phyloP scores from a whole-genome alignment of 139 green algal genomes.

The Nannochloris sp. region DNA sequence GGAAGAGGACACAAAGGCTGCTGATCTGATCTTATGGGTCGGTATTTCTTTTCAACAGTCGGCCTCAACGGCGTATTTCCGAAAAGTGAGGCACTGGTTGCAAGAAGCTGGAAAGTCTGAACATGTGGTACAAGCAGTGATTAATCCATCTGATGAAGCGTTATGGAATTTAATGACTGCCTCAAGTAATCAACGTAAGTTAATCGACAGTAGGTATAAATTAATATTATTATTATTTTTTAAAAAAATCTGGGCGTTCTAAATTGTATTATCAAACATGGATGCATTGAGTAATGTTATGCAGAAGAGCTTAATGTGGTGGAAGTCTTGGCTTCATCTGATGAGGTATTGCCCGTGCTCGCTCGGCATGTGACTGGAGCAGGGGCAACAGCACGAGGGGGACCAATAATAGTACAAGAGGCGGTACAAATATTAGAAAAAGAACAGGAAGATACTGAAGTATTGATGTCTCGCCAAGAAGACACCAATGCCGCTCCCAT shows the following conservation, averaged over 20 bases:
- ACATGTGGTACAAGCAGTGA: slow-evolving; percentile 47
- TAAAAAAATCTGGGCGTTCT: no score
- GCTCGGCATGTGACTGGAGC: slow-evolving; percentile 2
- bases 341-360: slow-evolving; percentile 51
- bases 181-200: slow-evolving; percentile 55
- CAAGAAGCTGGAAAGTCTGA: slow-evolving; percentile 27
- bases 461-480: no score
- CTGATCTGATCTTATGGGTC: slow-evolving; percentile 79
- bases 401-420: not conserved
- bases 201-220: not conserved
- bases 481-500: no score
- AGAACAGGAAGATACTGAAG: no score
- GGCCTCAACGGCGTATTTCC: slow-evolving; percentile 80
- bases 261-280: not conserved
- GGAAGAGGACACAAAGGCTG: slow-evolving; percentile 67
- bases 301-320: slow-evolving; percentile 39
- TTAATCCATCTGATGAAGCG: slow-evolving; percentile 77
- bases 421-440: no score
- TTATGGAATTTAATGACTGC: slow-evolving; percentile 74
- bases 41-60: slow-evolving; percentile 90
- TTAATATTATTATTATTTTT: no score
- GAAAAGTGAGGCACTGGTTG: slow-evolving; percentile 43
- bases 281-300: not conserved
- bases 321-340: slow-evolving; percentile 51
- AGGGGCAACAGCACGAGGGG: not conserved